Conservation (phyloP, 257 asterid species). For the Solanum microdontum region DNA sequence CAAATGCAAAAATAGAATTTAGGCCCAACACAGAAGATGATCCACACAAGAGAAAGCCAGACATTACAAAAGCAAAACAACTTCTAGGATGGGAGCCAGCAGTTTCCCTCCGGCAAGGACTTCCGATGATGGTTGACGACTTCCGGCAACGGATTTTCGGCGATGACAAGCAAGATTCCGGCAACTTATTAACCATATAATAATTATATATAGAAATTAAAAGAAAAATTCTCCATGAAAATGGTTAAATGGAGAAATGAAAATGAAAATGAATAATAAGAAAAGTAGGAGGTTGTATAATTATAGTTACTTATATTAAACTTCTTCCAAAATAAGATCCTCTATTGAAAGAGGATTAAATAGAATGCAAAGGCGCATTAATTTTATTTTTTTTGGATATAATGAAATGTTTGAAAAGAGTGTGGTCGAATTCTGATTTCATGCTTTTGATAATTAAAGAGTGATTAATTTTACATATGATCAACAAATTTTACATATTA, state of each 20-base stretch:
- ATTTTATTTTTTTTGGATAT: not conserved
- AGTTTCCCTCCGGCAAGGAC: slow-evolving; percentile 63
- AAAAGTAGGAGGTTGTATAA: not conserved
- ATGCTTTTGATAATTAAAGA: not conserved
- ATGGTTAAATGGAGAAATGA: not conserved
- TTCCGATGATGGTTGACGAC: slow-evolving; percentile 71
- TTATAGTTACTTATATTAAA: not conserved
- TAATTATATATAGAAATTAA: not conserved
- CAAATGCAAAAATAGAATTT: slow-evolving; percentile 67
- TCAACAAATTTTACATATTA: not conserved
- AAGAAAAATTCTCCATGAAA: not conserved
- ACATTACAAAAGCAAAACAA: slow-evolving; percentile 67
- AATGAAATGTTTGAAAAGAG: not conserved
- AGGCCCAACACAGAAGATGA: slow-evolving; percentile 73
- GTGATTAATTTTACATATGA: not conserved
- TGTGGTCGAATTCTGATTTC: not conserved
- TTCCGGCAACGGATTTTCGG: slow-evolving; percentile 69
- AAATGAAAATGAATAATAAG: not conserved
- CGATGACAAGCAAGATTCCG: not conserved
- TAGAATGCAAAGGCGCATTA: not conserved
- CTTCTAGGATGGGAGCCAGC: slow-evolving; percentile 75
- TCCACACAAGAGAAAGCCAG: slow-evolving; percentile 88
- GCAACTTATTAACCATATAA: not conserved
- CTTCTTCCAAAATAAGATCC: not conserved
- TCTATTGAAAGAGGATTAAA: not conserved